A percentile compares a stretch with the other conserved stretches of the same genome.
Evolutionary conservation across 345 rosid species (phyloP).

Genomic region (Syzygium aqueum): DNA sequence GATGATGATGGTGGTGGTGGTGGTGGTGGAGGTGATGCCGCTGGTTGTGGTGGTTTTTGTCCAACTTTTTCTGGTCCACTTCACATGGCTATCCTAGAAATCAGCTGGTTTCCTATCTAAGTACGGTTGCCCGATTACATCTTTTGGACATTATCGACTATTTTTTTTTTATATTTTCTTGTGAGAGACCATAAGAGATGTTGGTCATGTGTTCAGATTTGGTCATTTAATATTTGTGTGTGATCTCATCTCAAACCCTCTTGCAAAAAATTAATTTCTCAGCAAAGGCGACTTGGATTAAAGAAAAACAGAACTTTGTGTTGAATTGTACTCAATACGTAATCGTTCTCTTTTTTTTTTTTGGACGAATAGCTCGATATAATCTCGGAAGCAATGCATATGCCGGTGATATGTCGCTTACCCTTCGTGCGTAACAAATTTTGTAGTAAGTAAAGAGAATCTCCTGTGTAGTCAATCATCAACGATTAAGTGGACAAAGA

Average conservation of each 20-base stretch:
- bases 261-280: background rate
- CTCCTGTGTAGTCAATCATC: background rate
- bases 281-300: background rate
- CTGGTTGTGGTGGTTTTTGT: constrained; percentile 8
- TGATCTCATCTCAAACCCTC: background rate
- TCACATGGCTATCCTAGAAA: constrained; percentile 6
- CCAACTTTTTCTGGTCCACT: constrained; percentile 16
- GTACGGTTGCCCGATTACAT: background rate
- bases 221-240: background rate
- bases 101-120: background rate
- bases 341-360: too few species aligned
- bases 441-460: background rate
- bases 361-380: background rate
- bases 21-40: background rate
- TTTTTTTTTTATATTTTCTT: background rate
- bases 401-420: background rate
- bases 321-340: background rate
- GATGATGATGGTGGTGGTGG: background rate
- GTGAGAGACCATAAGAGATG: background rate
- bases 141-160: background rate
- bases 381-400: background rate
- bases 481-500: background rate
- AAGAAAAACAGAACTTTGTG: background rate
- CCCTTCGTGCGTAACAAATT: background rate
- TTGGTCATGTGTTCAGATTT: background rate